Base-by-base conservation (phyloP, 306 rosid genomes). In the Argentina anserina region DNA sequence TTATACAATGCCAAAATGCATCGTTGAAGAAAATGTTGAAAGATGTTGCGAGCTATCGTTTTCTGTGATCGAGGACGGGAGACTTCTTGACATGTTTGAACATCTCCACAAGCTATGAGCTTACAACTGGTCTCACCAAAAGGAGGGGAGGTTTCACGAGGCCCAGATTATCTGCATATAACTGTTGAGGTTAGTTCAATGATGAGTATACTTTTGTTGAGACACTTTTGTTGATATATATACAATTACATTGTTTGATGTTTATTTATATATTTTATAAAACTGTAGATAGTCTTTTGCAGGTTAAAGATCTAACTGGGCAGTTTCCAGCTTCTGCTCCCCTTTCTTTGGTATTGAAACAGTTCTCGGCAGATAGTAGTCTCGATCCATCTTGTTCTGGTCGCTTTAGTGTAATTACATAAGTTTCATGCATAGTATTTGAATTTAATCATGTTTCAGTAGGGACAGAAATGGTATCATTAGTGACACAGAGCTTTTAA, bases 381-480 rank as follows among this genome's bases (percentile, higher is more conserved):
- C 90, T 94, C 72, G 98, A 94, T 71, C 96, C 88, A 67, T 94
- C 97, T 75, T 94, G 89, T 71, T 94, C 98, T 70, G 98, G 98
- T 52, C n/a, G 98, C 96, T 74, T 84, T 94, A 69, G 28, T 53
- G 21, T 53, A 4, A 41, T 15, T 66, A 21, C 20, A 20, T 72
- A 40, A n/a, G 50, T 26, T 50, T 37, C 56, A 61, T 52, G 12
- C 41, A 36, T 39, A 23, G 69, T 43, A 25, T 12, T 37, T 12
- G 1, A 52, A 34, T 50, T 21, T 69, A 12, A 12, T 62, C 34
- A 4, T 69, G 63, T 56, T 68, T 31, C 42, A 46, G 11, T 46
- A 18, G 29, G 61, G 34, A 69, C 45, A 69, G 25, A 42, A 42
- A 9, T 26, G 41, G 40, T 26, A 28, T 56, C 64, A 52, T 23